Base-by-base conservation (phyloP, 2,329 filamentous ascomycete species). In the Sporothrix schenckii region DNA sequence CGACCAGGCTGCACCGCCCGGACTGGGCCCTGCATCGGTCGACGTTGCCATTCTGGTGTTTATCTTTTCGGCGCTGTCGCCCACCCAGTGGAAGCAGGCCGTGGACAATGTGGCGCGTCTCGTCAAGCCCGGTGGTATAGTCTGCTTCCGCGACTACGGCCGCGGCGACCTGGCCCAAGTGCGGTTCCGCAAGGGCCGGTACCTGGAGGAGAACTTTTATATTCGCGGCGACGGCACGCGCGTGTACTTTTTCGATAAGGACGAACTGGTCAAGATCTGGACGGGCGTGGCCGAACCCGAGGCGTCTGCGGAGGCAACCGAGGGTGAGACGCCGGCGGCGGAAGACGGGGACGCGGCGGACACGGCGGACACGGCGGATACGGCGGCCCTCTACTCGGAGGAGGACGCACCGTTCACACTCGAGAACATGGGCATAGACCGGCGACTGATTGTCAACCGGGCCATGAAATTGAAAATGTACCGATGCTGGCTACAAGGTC, bases 181-280 rank as follows among this genome's bases (percentile, higher is more conserved):
- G 72, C 88, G 95, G 71, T 98, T 99, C 83, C 97, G 95, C 82
- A 97, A 97, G 82, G 93, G 93, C 14, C 87, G 95, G 53, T 98
- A 94, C 77, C 86, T 99, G 77, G 92, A 93, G 70, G 95, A 98
- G 80, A 99, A 98, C 78, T 99, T 99, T 77, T 99, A 99, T 79
- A 92, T 97, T 58, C 86, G 95, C 47, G 95, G 95, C 1, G 95
- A 99, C 79, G 95, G 95, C 1, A 99, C 95, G 4, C 87, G 95
- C 7, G 95, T 99, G 0, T 99, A 98, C 80, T 99, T 99, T 80
- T 99, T 99, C 77, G 94, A 97, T 70, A 86, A 89, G 79, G 89
- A 94, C 47, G 91, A 99, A 81, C 83, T 99, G 69, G 85, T 87
- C 68, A 80, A 85, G 56, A 94, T 98, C 72, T 98, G 94, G 94